A percentile compares a stretch with the other conserved stretches of the same genome.
Conservation (phyloP, 495 filamentous ascomycete genomes). For the Daldinia childiae region DNA sequence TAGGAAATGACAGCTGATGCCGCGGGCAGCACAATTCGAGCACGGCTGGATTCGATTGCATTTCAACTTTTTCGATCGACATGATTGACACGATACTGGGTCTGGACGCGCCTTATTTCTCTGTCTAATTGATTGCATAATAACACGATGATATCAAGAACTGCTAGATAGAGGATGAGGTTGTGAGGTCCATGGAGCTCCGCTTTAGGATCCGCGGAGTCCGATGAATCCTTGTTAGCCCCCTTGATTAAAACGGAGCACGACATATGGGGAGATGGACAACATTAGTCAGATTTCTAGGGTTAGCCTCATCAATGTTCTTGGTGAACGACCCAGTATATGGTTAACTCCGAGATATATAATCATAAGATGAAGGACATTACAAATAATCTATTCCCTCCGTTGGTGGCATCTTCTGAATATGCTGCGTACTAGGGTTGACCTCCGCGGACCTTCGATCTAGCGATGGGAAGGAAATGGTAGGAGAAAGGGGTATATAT, state of each 20-base stretch:
- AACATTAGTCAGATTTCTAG: neutral
- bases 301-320: neutral
- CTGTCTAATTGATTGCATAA: neutral
- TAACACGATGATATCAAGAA: neutral
- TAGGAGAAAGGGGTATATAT: neutral
- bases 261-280: neutral
- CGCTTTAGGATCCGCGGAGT: neutral
- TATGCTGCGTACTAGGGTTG: neutral
- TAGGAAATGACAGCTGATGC: constrained; percentile 51
- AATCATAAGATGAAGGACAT: neutral
- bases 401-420: neutral
- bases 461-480: neutral
- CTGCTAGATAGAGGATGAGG: neutral
- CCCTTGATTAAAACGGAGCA: neutral
- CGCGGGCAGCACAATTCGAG: constrained; percentile 54
- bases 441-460: neutral
- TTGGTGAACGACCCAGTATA: neutral
- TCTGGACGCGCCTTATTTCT: constrained; percentile 51
- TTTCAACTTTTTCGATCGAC: constrained; percentile 58
- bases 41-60: constrained; percentile 58
- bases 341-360: neutral
- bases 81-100: constrained; percentile 60
- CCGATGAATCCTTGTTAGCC: neutral
- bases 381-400: neutral
- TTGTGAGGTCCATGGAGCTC: neutral